Base-by-base conservation (phyloP, 108 stramenopile genomes). In the Nannochloropsis oceanica region DNA sequence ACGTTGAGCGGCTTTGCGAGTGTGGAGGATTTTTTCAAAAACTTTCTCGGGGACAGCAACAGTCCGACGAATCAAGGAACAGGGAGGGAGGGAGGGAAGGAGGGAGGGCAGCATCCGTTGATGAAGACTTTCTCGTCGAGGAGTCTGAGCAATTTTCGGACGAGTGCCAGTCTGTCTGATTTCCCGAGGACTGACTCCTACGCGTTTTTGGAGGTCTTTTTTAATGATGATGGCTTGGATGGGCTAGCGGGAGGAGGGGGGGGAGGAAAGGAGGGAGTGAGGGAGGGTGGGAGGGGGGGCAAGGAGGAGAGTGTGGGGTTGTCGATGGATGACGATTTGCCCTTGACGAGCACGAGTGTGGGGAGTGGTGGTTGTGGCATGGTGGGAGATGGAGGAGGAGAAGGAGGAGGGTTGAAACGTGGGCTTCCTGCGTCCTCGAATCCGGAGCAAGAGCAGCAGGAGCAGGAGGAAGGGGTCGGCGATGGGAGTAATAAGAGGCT, bases 151-250 rank as follows among this genome's bases (percentile, higher is more conserved):
- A 42, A 46, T 25, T 81, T 84, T 44, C 82, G 20, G 50, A 43
- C 92, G 42, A 91, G 90, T 44, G 88, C 90, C 84, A 91, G 91
- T 89, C 89, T 73, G 59, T n/a, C 22, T 8, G 59, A 73, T 73
- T 73, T 73, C 0, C 59, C 59, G 18, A 90, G 92, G 14, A 89
- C 83, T 44, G 95, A 96, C 85, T 95, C 94, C 11, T 96, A 93
- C 86, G 95, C 95, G n/a, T 96, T 96, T 88, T 90, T 96, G 85
- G 95, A 96, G 87, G 93, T 96, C 12, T 95, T 96, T 90, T 96
- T 96, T 86, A 94, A 95, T 43, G 93, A 95, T 12, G 14, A 59
- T n/a, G 25, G 82, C 24, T 87, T 87, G 81, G 90, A 89, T 25
- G 27, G 80, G 27, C 89, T 86, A 26, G 46, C 82, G 44, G 83